Percentiles rank a stretch among this genome's conserved stretches.
phyloP scores from a whole-genome alignment of 306 rosid species.

The Argentina anserina region DNA sequence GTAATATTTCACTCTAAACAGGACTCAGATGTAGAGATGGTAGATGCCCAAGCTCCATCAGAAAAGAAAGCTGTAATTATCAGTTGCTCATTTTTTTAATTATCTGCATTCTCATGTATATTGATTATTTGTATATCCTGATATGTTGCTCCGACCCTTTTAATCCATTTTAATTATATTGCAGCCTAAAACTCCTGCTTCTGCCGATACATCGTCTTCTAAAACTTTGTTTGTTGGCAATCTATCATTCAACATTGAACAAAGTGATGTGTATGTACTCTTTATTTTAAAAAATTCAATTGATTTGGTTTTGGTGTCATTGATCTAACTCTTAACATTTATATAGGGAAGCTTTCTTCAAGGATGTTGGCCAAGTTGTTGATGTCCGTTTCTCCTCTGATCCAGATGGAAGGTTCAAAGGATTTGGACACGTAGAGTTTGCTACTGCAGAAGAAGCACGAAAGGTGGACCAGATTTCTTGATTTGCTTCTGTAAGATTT shows the following conservation, averaged over 20 bases:
- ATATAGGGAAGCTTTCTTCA: conserved; percentile 65
- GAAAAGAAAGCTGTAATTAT: conserved; percentile 46
- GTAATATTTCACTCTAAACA: conserved; percentile 17
- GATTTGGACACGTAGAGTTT: conserved; percentile 86
- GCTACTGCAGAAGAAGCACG: conserved; percentile 54
- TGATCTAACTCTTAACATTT: conserved; percentile 6
- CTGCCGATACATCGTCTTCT: conserved; percentile 34
- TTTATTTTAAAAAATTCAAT: no score
- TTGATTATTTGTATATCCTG: not conserved
- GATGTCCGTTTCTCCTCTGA: conserved; percentile 60
- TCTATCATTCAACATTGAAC: conserved; percentile 42
- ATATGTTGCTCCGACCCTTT: not conserved
- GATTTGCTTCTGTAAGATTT: not conserved
- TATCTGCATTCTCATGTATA: not conserved
- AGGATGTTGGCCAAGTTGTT: conserved; percentile 58
- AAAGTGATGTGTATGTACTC: conserved; percentile 59
- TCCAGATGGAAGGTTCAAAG: conserved; percentile 52
- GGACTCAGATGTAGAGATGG: conserved; percentile 66
- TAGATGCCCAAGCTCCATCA: conserved; percentile 37
- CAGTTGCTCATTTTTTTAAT: not conserved
- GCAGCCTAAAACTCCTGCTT: conserved; percentile 69
- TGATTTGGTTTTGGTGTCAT: not conserved
- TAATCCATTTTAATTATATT: not conserved
- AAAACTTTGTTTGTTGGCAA: conserved; percentile 83
- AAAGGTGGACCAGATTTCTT: conserved; percentile 28